Evolutionary conservation across 768 basidiomycete genomes (phyloP), one percentile per base, ranked within the genome.

Genomic region (Asterophora lycoperdoides): DNA sequence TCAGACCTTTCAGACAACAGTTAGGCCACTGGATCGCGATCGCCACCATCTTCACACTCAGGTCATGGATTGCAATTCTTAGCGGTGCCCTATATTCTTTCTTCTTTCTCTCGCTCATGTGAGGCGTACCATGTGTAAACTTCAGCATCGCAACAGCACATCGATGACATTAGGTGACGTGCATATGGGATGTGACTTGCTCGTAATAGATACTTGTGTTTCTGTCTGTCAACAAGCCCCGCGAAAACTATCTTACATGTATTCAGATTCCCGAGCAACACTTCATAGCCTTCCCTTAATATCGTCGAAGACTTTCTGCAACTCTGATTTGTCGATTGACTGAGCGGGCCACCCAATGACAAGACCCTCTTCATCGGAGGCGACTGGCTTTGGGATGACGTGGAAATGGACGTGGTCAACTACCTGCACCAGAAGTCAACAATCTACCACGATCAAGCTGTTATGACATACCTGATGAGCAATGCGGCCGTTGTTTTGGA

Each of bases 351-450:
- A 97, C 14, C 79, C 81, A 46, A 97, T 69, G 10, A 81, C 81
- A 20, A 99, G 75, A 4, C 95, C 95, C 56, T 87, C 82, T 4
- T 77, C 62, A 38, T 83, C 78, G 5, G 69, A 68, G 2, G 61
- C 74, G n/a, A 67, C 62, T 0, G 89, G 91, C 64, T 96, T 97
- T 3, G 94, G 93, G 53, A 97, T 94, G 57, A 97, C 76, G 60
- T 97, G 93, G 70, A 93, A 93, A 64, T 95, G 92, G 11, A 93
- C 91, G 58, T 95, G 93, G 46, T 83, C 79, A 20, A 95, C 91
- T 44, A 79, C 72, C 82, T 85, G 54, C 47, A 30, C 19, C 32
- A 11, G 28, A 7, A 40, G 13, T 45, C 10, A 41, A 34, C 8
- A 23, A 9, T 35, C 38, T 5, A 10, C 4, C 26, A 10, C 26